Base-by-base conservation (phyloP, 1,284 basidiomycete species). In the Paramarasmius palmivorus region DNA sequence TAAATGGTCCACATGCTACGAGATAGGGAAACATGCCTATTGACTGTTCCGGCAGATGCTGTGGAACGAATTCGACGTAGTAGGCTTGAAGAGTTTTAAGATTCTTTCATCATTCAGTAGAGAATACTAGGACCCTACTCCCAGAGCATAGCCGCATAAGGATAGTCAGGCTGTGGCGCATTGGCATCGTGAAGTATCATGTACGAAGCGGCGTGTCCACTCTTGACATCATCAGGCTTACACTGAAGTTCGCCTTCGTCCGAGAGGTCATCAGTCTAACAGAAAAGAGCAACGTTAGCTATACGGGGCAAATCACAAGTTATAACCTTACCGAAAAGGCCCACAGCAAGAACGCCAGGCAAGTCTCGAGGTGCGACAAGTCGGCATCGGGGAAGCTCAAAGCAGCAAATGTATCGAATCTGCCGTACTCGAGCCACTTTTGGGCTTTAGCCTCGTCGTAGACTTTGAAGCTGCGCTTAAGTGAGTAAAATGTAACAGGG, bases 311-410 rank as follows among this genome's bases (percentile, higher is more conserved):
- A 25, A 26, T 38, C 32, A 23, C 10, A 9, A 54, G 34, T 47
- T 49, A 20, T 5, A 15, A 17, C 60, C 68, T 25, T 54, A 78
- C 76, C 25, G 75, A 68, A 58, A 77, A 77, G 17, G 75, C 74
- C 75, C 74, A 78, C 32, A 75, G 66, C 62, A 74, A 75, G 57
- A 78, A 78, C 38, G 70, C 69, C 39, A 77, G 66, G 57, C 75
- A 71, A 5, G 74, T 77, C 9, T 66, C 69, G 32, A 77, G 68
- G 49, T 76, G 76, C n/a, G 62, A 56, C n/a, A 64, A 44, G 59
- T 77, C 73, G 25, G 75, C 75, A 44, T 77, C 72, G 3, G 76
- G 72, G 57, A 75, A 77, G 52, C 68, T 68, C 54, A 77, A 66
- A 14, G 71, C 69, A 4, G 74, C 73, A 53, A 76, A 77, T 4